Conservation (phyloP, 208 protist genomes). For the Leishmania arabica region DNA sequence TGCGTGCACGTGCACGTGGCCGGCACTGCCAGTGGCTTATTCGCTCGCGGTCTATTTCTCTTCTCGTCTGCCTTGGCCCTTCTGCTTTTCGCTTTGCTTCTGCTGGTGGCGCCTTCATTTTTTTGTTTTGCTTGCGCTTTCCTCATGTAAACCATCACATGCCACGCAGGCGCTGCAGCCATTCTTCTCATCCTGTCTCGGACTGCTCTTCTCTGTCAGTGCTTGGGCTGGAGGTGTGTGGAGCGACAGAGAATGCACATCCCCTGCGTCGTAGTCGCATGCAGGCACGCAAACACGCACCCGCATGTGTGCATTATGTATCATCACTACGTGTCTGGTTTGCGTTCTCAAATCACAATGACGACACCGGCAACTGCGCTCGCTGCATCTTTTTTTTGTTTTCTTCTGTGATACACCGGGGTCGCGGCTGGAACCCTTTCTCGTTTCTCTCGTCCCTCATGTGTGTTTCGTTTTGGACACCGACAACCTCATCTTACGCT, state of each 20-base stretch:
- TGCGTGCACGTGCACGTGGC: not conserved
- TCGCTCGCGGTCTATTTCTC: not conserved
- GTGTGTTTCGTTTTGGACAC: not conserved
- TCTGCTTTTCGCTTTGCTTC: not conserved
- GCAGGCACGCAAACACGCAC: not conserved
- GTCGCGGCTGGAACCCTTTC: not conserved
- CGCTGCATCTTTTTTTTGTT: conserved; percentile 10
- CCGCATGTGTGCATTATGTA: not conserved
- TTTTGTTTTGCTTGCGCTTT: not conserved
- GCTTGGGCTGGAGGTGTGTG: not conserved
- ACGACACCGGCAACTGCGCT: not conserved
- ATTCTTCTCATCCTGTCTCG: not conserved
- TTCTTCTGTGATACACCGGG: not conserved
- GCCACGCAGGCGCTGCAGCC: not conserved
- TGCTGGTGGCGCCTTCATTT: not conserved
- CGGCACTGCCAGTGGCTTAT: not conserved
- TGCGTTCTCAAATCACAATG: not conserved
- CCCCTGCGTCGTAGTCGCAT: not conserved
- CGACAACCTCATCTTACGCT: not conserved
- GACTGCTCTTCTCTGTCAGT: not conserved
- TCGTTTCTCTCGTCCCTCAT: not conserved
- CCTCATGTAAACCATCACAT: not conserved
- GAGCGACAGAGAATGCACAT: not conserved
- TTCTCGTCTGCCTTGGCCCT: conserved; percentile 3
- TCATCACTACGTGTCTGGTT: not conserved